These are phyloP conservation scores for Blyttiomyces sp. DNA, from an alignment of 371 early-diverging fungal species.

Conservation along the genomic window DNA sequence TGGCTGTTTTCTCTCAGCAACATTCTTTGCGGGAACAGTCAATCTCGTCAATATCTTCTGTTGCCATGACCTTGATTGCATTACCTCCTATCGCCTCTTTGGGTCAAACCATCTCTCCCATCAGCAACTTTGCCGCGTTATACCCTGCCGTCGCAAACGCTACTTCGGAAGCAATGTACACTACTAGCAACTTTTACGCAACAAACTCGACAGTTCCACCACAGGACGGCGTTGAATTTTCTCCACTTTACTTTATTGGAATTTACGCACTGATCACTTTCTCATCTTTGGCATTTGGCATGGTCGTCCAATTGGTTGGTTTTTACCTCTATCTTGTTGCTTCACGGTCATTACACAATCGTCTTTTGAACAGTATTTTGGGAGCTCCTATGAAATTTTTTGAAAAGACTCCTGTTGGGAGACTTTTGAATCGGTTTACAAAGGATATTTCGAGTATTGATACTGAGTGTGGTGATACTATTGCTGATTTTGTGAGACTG, in stretches of 20 bases:
- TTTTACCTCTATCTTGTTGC: conserved; percentile 27
- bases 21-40: not conserved
- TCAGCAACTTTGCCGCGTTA: not conserved
- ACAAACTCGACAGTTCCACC: not conserved
- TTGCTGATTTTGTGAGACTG: conserved; percentile 16
- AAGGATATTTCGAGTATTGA: conserved; percentile 64
- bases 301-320: conserved; percentile 6
- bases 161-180: too few species aligned
- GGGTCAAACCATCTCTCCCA: not conserved
- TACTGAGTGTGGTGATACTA: conserved; percentile 20
- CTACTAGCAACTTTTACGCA: too few species aligned
- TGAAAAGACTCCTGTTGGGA: conserved; percentile 81
- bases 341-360: conserved; percentile 30
- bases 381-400: conserved; percentile 72
- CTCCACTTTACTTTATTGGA: conserved; percentile 23
- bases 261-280: conserved; percentile 30
- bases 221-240: too few species aligned
- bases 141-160: not conserved
- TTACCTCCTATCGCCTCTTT: too few species aligned
- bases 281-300: conserved; percentile 13
- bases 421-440: conserved; percentile 84
- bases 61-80: not conserved
- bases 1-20: not conserved
- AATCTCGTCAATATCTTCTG: not conserved
- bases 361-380: conserved; percentile 31